Evolutionary conservation across 148 eudicot genomes (phyloP).

Genomic region (Bassia scoparia): DNA sequence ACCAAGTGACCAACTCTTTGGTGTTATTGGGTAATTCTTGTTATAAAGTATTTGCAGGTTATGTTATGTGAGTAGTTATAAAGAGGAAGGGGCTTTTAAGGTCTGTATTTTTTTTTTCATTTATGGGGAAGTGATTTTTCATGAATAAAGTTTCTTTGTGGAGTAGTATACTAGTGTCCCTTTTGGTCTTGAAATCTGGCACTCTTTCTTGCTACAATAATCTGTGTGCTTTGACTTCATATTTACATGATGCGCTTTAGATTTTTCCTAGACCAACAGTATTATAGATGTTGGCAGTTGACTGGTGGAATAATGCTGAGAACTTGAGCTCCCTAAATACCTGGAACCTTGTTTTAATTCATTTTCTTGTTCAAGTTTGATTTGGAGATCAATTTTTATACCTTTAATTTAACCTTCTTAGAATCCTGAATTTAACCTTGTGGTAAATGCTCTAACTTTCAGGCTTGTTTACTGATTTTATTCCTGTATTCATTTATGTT

Average conservation of each 20-base stretch:
- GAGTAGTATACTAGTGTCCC: neutral
- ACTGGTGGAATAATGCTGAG: neutral
- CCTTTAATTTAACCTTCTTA: neutral
- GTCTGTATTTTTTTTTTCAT: neutral
- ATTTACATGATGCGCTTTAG: neutral
- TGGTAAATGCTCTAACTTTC: neutral
- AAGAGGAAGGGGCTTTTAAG: neutral
- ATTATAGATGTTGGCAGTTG: neutral
- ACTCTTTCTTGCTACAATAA: neutral
- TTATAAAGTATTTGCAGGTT: neutral
- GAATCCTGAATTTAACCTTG: neutral
- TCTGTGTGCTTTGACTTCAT: neutral
- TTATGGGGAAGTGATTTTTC: neutral
- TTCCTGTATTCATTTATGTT: slow-evolving; percentile 1
- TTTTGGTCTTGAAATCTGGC: neutral
- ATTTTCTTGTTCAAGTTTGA: neutral
- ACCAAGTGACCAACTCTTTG: neutral
- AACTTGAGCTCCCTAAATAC: neutral
- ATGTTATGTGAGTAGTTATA: neutral
- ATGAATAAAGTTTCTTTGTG: no score
- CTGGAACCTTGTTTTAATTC: neutral
- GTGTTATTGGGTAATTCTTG: neutral
- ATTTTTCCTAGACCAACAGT: neutral
- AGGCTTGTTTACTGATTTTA: neutral
- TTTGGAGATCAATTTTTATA: neutral